Evolutionary conservation across 192 early-diverging fungal genomes (phyloP), one percentile per base, ranked within the genome.

Genomic region (Lunasporangiospora selenospora): DNA sequence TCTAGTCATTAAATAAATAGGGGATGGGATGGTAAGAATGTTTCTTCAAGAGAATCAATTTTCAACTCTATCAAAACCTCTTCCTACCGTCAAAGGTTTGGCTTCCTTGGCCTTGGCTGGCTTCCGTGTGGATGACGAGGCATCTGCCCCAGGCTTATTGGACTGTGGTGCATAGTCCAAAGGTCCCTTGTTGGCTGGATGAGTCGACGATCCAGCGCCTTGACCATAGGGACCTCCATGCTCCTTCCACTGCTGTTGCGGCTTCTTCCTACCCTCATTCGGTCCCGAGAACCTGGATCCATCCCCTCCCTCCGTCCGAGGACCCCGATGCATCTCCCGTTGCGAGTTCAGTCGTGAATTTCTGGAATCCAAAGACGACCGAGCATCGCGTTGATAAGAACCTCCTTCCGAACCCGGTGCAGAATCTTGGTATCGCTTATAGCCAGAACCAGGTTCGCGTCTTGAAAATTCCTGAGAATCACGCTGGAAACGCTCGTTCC

Each of bases 301-400:
- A 5, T 19, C 9, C 21, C 39, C 27, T n/a, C 32, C 37, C 10
- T 36, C 26, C 11, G 18, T 11, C 5, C 30, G 64, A 15, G 64
- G 55, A 38, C 54, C 64, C 0, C 64, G 53, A 21, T 51, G 64
- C 2, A 45, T 4, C 6, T 39, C 55, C 8, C 57, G n/a, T 31
- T 55, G 46, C 6, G 34, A 32, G 26, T 66, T 66, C 8, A 66
- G n/a, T 31, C 64, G 46, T 12, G 34, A 32, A 34, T 66, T 66
- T 2, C 64, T 27, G 7, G 53, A 31, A 30, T 58, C 64, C 40
- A 66, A n/a, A 1, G 64, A 66, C 12, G 64, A 58, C 1, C 65
- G 65, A 18, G 55, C 65, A 45, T 67, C 65, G 46, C 42, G 12
- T 59, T 50, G 8, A 37, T 43, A 6, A n/a, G 16, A 11, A 19